Percentiles rank a stretch among this genome's conserved stretches.
Conservation (phyloP, 257 asterid genomes). For the Paulownia fortunei region DNA sequence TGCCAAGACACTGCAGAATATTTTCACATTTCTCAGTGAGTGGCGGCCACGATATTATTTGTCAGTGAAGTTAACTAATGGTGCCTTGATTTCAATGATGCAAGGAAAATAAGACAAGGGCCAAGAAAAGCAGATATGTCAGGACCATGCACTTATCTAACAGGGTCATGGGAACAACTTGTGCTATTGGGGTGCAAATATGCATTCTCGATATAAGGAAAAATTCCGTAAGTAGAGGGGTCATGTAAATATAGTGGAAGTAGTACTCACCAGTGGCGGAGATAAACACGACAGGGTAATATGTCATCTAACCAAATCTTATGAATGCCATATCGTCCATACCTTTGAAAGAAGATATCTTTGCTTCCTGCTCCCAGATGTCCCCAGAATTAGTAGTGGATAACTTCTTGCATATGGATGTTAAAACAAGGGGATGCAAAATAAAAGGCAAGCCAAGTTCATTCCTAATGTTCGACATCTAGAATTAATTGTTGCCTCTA, state of each 20-base stretch:
- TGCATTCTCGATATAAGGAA: background rate
- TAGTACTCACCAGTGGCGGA: conserved; percentile 67
- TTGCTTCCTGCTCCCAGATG: conserved; percentile 45
- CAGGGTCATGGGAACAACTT: background rate
- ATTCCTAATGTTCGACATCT: background rate
- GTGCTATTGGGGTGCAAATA: background rate
- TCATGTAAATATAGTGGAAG: background rate
- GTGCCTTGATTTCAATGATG: too few species aligned
- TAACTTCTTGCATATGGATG: background rate
- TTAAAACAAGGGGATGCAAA: background rate
- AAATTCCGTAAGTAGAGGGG: background rate
- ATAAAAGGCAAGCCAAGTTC: background rate
- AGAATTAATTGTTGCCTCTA: background rate
- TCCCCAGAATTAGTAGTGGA: background rate
- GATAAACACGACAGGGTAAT: conserved; percentile 70
- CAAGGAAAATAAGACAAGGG: too few species aligned
- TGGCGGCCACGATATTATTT: background rate
- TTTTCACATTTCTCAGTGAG: background rate
- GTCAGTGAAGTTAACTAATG: too few species aligned
- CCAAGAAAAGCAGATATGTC: too few species aligned
- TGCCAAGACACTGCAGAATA: conserved; percentile 61
- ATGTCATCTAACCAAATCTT: conserved; percentile 70
- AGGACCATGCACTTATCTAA: too few species aligned
- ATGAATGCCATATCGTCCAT: conserved; percentile 50
- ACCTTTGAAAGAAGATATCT: conserved; percentile 52